Evolutionary conservation across 2,329 filamentous ascomycete genomes (phyloP), one percentile per base, ranked within the genome.

Genomic region (Talaromyces sp.): DNA sequence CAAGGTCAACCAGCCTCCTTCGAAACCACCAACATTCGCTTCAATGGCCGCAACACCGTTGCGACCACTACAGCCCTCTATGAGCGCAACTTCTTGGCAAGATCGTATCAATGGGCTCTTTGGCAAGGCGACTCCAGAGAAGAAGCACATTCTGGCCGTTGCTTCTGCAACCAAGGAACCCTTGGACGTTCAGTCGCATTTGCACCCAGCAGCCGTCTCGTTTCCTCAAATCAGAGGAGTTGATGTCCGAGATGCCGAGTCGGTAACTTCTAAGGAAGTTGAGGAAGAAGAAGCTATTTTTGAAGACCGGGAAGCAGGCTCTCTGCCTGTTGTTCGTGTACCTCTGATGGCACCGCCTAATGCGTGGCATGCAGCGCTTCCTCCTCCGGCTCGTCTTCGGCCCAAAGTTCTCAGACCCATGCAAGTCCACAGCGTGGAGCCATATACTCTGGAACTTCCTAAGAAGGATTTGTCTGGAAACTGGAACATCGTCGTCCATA

Each of bases 231-330:
- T 73, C 65, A 67, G 78, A 58, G 76, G 79, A 68, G 65, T 72
- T 66, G 66, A 72, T 58, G 79, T 72, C 19, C 74, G 75, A 33
- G 80, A 81, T 56, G 77, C 80, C 63, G 79, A 79, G 57, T 81
- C 82, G 35, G 74, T 84, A 22, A 82, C 82, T 16, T 87, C 87
- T 3, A 90, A 89, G 72, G 87, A 87, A 57, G 89, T 92, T 78
- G 89, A 90, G 6, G 90, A 92, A 68, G 88, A 91, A 1, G 90
- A 93, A 70, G 89, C 90, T 67, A 91, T 91, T 68, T 93, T 93
- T 68, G 90, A 92, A 72, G 89, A 92, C 72, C 89, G 91, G 71
- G 90, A 93, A 74, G 90, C 90, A 81, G 90, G 90, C 3, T 93
- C 90, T 8, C 78, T 92, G n/a, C 90, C 90, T 0, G 83, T 85